Evolutionary conservation across 345 rosid genomes (phyloP), one percentile per base, ranked within the genome.

Genomic region (Euphorbia peplus): DNA sequence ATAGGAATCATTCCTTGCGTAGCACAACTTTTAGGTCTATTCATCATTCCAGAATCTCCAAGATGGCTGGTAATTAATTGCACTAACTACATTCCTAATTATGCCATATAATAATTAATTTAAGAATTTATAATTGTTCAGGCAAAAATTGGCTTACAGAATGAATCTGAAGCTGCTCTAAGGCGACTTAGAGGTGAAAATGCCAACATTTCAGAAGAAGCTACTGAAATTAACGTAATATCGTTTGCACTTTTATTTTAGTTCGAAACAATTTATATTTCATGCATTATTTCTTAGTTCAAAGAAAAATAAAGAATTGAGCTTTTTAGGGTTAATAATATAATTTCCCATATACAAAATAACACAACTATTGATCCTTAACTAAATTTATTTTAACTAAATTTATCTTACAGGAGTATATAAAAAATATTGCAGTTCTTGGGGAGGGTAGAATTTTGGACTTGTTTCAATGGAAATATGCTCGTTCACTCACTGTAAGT

Each of bases 201-300:
- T 58, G 74, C 74, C 25, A 74, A 89, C 75, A 70, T 85, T 73
- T 82, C 88, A 67, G 66, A 73, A 29, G 95, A 87, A 82, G 79
- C 80, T 68, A 73, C 79, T 55, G 85, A 82, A 1, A 88, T 88
- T 46, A 73, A 44, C 73, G 91, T 88, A 77, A 63, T 6, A 0
- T 28, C 29, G 2, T 13, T 47, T 47, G 5, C 18, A 47, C 18
- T 5, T 4, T 47, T 15, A 47, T 47, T 1, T 13, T 32, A 3
- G 6, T 32, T 32, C 3, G 37, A 32, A 32, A 32, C n/a, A n/a
- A n/a, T n/a, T n/a, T n/a, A n/a, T n/a, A n/a, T n/a, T n/a, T n/a
- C n/a, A 32, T 32, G 6, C 3, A 32, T 32, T 32, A 32, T 32
- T 32, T 32, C 37, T 32, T 32, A 32, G 37, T n/a, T n/a, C n/a